Base-by-base conservation (phyloP, 164 flowering plant species). In the Paratinospora sagittata region DNA sequence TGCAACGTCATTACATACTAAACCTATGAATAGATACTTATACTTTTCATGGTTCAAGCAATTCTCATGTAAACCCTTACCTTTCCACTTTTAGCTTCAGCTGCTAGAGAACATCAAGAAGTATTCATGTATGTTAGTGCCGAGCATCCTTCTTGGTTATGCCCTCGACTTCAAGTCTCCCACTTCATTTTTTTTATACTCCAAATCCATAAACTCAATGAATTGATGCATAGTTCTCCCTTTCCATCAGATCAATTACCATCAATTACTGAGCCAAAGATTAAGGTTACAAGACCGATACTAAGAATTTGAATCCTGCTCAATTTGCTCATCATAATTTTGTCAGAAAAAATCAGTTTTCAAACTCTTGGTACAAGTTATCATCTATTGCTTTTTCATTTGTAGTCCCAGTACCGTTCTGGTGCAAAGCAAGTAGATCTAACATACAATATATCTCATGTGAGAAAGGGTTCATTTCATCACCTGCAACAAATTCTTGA, bases 401-500 rank as follows among this genome's bases (percentile, higher is more conserved):
- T 27, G 16, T 17, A 36, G 52, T 45, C 19, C 11, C 27, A 9
- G 30, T 30, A 41, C 52, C 24, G 1, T 45, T 68, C 58, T 73
- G 66, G 14, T 74, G 68, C 9, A 60, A 24, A 33, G 69, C 70
- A 8, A 80, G 58, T 27, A 80, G 57, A 69, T 74, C 58, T 27
- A 80, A 67, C 41, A 72, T 75, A 43, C 23, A 26, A 11, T 62
- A 66, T 17, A 80, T 70, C 45, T 80, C 74, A 61, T 72, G 63
- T 34, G 67, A 62, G 10, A 69, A 37, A 11, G 68, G 72, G 5
- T 77, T 55, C 62, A 76, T 72, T 57, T 67, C 72, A 52, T 77
- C 78, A 17, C 82, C 75, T 6, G 69, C 78, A 27, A 78, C 72
- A 67, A 77, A 80, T 60, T 80, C 80, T 61, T 67, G 70, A 27